Base-by-base conservation (phyloP, 2,329 filamentous ascomycete species). In the Trichoderma endophyticum region DNA sequence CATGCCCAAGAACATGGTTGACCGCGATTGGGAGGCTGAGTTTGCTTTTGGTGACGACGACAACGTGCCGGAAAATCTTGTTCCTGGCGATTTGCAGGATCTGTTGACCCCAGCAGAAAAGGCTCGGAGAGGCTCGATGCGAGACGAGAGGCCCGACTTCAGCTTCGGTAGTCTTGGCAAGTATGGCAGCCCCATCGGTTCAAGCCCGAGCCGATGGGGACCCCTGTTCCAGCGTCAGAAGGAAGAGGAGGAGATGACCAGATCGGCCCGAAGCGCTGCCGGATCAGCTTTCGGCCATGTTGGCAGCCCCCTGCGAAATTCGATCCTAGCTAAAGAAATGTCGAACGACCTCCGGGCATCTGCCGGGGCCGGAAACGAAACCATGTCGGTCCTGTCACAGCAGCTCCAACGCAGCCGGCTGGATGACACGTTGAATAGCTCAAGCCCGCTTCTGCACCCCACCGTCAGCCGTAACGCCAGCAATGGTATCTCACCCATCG, bases 21-120 rank as follows among this genome's bases (percentile, higher is more conserved):
- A 91, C 75, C 85, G 85, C 71, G 89, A 91, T 76, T 91, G 89
- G 89, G 88, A 90, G 63, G 80, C 85, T 71, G 86, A 88, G 71
- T 96, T 97, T 77, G 88, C 91, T 34, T 95, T 96, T 76, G 78
- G 85, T 77, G 93, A 97, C 80, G 94, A 97, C 54, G 81, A 83
- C 70, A 82, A 81, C 51, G 75, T 80, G 6, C 81, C 81, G 30
- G 81, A 83, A 68, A 83, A 83, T 62, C 93, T 96, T 77, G 86
- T 98, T 11, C 96, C 95, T 0, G 92, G 88, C 73, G 87, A 89
- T 72, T 82, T 91, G 43, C 89, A 90, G 76, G 90, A 92, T 73
- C 83, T 92, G 15, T 81, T 92, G 75, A 92, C 90, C 4, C 89
- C 90, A 1, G 88, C 89, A 15, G 90, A 92, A 77, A 91, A 91